Conservation (phyloP, 169 alveolate genomes). For the Condylostoma magnum region DNA sequence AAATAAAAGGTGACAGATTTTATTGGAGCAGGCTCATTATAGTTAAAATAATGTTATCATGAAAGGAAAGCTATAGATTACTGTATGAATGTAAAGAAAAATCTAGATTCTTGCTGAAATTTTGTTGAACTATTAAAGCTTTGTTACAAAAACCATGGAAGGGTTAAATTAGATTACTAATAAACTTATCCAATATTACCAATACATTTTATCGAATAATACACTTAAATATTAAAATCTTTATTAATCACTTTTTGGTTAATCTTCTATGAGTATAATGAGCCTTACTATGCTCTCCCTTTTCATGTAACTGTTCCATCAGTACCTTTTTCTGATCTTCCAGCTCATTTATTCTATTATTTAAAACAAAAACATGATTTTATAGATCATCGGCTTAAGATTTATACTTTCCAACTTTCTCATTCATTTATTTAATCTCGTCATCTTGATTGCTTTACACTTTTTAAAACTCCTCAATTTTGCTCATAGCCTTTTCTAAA, state of each 20-base stretch:
- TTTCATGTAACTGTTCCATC: conserved; percentile 16
- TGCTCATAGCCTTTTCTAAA: not conserved
- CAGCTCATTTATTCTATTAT: conserved; percentile 23
- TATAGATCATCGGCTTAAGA: not conserved
- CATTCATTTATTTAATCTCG: not conserved
- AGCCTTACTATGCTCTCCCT: conserved; percentile 13
- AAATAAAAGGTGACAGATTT: too few relatives aligned
- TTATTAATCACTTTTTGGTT: not conserved
- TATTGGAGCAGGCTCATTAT: too few relatives aligned
- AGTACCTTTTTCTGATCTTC: conserved; percentile 25
- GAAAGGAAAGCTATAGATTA: too few relatives aligned
- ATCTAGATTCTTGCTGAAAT: too few relatives aligned
- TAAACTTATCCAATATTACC: too few relatives aligned
- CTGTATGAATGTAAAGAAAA: too few relatives aligned
- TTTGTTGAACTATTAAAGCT: too few relatives aligned
- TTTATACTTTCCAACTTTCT: not conserved
- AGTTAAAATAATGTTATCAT: too few relatives aligned
- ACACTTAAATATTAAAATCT: not conserved
- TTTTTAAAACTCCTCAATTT: not conserved
- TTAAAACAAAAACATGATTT: conserved; percentile 9
- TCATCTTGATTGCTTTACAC: not conserved
- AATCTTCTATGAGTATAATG: conserved; percentile 18
- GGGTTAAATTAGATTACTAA: too few relatives aligned
- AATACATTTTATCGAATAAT: too few relatives aligned
- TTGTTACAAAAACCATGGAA: too few relatives aligned